Percentiles rank a stretch among this genome's conserved stretches.
These are phyloP conservation scores for Phellopilus nigrolimitatus DNA, from an alignment of 1,284 basidiomycete genomes.

Conservation along the genomic window DNA sequence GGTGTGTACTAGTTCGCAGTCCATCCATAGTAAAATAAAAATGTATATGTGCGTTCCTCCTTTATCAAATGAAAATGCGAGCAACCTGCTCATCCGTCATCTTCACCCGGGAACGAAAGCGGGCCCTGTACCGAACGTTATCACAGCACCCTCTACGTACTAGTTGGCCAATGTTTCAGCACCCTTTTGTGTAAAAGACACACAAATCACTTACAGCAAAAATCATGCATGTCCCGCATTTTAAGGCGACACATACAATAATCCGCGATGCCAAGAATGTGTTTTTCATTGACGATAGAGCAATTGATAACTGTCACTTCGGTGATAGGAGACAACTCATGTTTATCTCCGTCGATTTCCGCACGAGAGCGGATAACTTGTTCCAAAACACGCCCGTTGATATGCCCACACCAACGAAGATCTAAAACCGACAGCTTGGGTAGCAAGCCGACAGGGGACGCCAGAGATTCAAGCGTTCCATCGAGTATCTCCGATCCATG, in stretches of 20 bases:
- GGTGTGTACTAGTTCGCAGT: not conserved
- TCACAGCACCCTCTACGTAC: conserved; percentile 47
- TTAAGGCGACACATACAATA: conserved; percentile 48
- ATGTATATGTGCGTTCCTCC: too few species aligned
- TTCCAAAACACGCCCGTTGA: conserved; percentile 48
- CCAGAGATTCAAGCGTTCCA: conserved; percentile 38
- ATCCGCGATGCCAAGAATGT: conserved; percentile 47
- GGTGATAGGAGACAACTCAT: conserved; percentile 29
- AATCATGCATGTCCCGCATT: conserved; percentile 40
- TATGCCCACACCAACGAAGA: conserved; percentile 56
- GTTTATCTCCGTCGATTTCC: conserved; percentile 10
- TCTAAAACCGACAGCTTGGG: conserved; percentile 46
- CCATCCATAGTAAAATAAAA: not conserved
- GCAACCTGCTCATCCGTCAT: conserved; percentile 5
- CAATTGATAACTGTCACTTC: conserved; percentile 57
- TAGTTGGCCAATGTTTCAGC: conserved; percentile 26
- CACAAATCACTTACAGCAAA: conserved; percentile 45
- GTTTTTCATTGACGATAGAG: conserved; percentile 49
- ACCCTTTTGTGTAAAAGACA: not conserved
- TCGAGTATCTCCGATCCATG: conserved; percentile 60
- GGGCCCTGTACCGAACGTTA: conserved; percentile 49
- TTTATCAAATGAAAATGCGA: conserved; percentile 6
- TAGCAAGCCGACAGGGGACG: conserved; percentile 40
- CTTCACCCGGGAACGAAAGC: conserved; percentile 35
- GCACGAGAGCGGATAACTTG: conserved; percentile 41